A percentile compares a stretch with the other conserved stretches of the same genome.
phyloP scores from a whole-genome alignment of 176 grass and related monocot genomes.

The Secale cereale region DNA sequence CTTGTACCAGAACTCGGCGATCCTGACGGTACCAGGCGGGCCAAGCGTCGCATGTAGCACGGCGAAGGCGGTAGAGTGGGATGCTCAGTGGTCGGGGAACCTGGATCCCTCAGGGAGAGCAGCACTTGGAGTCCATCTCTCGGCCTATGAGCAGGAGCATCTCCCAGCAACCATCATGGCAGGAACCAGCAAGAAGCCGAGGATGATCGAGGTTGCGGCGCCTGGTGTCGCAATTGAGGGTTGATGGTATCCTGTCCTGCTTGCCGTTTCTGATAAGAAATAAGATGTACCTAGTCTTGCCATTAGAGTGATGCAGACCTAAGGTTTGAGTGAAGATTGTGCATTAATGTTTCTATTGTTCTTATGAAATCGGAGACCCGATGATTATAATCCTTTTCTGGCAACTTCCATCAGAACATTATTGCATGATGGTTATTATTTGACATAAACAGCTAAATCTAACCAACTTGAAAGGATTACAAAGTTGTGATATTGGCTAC shows the following conservation, averaged over 20 bases:
- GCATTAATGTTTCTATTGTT: background rate
- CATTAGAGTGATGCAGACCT: background rate
- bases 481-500: background rate
- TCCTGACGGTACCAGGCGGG: slow-evolving; percentile 52
- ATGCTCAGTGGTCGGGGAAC: slow-evolving; percentile 25
- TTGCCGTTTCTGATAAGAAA: slow-evolving; percentile 20
- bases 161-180: background rate
- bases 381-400: background rate
- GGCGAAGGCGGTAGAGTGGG: slow-evolving; percentile 58
- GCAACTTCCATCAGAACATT: background rate
- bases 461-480: background rate
- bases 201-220: slow-evolving; percentile 6
- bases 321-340: slow-evolving; percentile 15
- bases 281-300: slow-evolving; percentile 2
- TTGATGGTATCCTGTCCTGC: slow-evolving; percentile 17
- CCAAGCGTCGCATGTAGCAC: slow-evolving; percentile 83
- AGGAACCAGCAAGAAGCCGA: slow-evolving; percentile 34
- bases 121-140: slow-evolving; percentile 56
- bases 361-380: background rate
- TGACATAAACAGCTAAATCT: background rate
- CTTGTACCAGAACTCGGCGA: slow-evolving; percentile 53
- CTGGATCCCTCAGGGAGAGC: slow-evolving; percentile 38
- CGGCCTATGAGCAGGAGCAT: slow-evolving; percentile 37
- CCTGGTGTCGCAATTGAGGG: slow-evolving; percentile 29
- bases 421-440: background rate